Evolutionary conservation across 139 green algal species (phyloP).

Genomic region (Diplosphaera chodatii): DNA sequence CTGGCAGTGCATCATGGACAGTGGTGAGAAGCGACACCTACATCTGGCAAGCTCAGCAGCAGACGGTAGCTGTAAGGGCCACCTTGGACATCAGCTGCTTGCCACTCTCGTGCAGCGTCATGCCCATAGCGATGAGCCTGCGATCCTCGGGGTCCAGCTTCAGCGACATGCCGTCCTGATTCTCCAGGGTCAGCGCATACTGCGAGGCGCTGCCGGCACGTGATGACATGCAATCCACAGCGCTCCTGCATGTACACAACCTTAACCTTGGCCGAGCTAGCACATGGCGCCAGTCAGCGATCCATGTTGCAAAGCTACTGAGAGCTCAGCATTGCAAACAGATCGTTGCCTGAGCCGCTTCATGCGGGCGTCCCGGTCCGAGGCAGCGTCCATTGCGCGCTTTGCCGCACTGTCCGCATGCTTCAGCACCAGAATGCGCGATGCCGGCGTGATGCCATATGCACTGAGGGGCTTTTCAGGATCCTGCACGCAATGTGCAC

Average conservation of each 20-base stretch:
- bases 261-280: too few species aligned
- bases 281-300: too few species aligned
- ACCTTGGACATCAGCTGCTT: slow-evolving; percentile 31
- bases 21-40: too few species aligned
- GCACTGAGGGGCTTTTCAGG: slow-evolving; percentile 24
- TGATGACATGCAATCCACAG: slow-evolving; percentile 24
- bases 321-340: too few species aligned
- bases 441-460: slow-evolving; percentile 18
- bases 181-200: slow-evolving; percentile 24
- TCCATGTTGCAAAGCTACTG: too few species aligned
- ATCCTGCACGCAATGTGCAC: too few species aligned
- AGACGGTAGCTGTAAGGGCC: too few species aligned
- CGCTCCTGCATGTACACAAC: slow-evolving; percentile 4
- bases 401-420: slow-evolving; percentile 11
- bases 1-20: too few species aligned
- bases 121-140: slow-evolving; percentile 36
- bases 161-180: slow-evolving; percentile 37
- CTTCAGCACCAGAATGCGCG: slow-evolving; percentile 35
- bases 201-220: neutral
- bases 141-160: slow-evolving; percentile 29
- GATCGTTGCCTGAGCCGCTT: slow-evolving; percentile 33
- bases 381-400: neutral
- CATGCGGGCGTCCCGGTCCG: slow-evolving; percentile 19
- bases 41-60: too few species aligned
- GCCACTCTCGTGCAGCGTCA: slow-evolving; percentile 51